Evolutionary conservation across 305 asterid species (phyloP).

Genomic region (Striga hermonthica): DNA sequence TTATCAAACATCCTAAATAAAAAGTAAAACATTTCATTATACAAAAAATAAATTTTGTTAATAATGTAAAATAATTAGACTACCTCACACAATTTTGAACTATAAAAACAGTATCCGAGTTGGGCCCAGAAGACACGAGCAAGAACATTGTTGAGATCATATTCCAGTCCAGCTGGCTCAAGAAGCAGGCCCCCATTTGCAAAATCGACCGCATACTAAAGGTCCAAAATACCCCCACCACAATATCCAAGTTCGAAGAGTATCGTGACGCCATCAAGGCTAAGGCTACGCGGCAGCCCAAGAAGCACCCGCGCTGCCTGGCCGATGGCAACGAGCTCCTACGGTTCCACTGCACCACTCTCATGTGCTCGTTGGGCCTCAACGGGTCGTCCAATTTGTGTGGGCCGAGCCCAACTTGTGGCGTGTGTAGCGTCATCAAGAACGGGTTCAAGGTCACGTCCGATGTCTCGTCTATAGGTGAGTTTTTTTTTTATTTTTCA

Average conservation of each 20-base stretch:
- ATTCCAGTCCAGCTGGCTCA: conserved; percentile 90
- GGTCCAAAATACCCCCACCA: conserved; percentile 72
- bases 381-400: conserved; percentile 76
- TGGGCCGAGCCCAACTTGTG: conserved; percentile 63
- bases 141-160: conserved; percentile 91
- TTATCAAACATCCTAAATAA: no score
- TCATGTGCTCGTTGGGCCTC: conserved; percentile 71
- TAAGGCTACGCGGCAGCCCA: conserved; percentile 56
- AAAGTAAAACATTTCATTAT: no score
- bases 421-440: conserved; percentile 59
- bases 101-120: conserved; percentile 57
- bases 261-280: conserved; percentile 68
- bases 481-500: no score
- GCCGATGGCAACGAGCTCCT: conserved; percentile 92
- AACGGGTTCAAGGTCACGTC: conserved; percentile 58
- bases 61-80: neutral
- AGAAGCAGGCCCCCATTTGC: conserved; percentile 67
- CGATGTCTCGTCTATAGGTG: conserved; percentile 37
- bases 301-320: conserved; percentile 85
- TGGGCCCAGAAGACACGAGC: conserved; percentile 87
- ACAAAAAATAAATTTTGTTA: neutral
- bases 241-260: conserved; percentile 77
- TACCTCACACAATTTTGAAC: no score
- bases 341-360: conserved; percentile 72
- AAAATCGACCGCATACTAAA: conserved; percentile 74